Percentiles rank a stretch among this genome's conserved stretches.
Evolutionary conservation across 23 red algal genomes (phyloP).

Genomic region (Gracilariopsis chorda): DNA sequence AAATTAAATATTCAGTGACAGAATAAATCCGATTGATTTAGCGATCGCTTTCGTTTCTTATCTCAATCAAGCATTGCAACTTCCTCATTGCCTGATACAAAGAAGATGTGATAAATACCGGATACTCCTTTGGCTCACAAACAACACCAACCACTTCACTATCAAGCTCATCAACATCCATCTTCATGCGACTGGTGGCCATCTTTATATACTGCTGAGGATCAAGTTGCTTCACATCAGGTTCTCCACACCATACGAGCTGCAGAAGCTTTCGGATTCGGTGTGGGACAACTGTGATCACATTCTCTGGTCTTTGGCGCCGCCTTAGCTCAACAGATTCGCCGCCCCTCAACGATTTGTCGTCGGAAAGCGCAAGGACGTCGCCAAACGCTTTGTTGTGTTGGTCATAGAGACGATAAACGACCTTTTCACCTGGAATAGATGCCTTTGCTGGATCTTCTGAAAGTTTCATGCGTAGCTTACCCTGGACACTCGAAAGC

Average conservation of each 20-base stretch:
- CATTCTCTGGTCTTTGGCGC: not conserved
- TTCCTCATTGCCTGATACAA: not conserved
- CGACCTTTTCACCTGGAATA: conserved; percentile 58
- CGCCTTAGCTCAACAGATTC: not conserved
- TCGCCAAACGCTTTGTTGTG: conserved; percentile 54
- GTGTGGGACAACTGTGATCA: not conserved
- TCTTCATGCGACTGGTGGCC: not conserved
- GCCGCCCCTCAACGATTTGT: not conserved
- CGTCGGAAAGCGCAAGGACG: conserved; percentile 46
- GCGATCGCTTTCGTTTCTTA: too few species aligned
- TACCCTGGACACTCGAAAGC: conserved; percentile 24
- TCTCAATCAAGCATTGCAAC: too few species aligned
- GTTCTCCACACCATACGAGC: not conserved
- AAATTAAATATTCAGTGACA: too few species aligned
- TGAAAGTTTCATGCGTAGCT: conserved; percentile 64
- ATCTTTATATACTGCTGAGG: not conserved
- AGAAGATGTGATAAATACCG: not conserved
- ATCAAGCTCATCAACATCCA: not conserved
- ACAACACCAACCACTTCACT: not conserved
- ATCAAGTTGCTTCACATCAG: not conserved
- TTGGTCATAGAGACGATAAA: conserved; percentile 52
- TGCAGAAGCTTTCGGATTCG: not conserved
- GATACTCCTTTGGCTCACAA: not conserved
- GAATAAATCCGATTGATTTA: too few species aligned
- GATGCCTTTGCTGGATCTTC: conserved; percentile 70